These are phyloP conservation scores for Neurospora terricola DNA, from an alignment of 495 filamentous ascomycete genomes.

Conservation along the genomic window DNA sequence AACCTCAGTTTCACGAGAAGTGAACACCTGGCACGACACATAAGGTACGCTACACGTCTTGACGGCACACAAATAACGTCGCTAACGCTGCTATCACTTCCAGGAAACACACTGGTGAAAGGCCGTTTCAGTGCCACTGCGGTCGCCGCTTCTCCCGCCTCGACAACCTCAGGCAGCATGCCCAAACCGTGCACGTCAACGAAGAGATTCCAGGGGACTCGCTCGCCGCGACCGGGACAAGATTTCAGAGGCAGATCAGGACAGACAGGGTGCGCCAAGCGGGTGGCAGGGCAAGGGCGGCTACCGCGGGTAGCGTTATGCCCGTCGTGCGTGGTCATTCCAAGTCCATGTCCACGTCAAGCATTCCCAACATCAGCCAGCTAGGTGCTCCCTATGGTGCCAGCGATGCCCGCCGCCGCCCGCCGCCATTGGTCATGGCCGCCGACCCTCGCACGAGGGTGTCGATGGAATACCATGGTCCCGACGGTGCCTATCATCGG, in stretches of 20 bases:
- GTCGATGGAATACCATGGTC: conserved; percentile 50
- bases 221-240: conserved; percentile 82
- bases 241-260: conserved; percentile 89
- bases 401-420: conserved; percentile 56
- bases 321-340: conserved; percentile 66
- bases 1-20: conserved; percentile 92
- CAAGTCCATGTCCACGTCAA: conserved; percentile 75
- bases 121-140: conserved; percentile 96
- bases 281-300: conserved; percentile 59
- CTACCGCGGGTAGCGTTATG: conserved; percentile 55
- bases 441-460: conserved; percentile 49
- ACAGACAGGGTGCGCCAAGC: conserved; percentile 64
- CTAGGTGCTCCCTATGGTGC: conserved; percentile 60
- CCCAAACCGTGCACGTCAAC: conserved; percentile 95
- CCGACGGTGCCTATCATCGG: conserved; percentile 44
- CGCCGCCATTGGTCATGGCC: conserved; percentile 70
- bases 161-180: conserved; percentile 93
- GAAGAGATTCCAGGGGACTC: conserved; percentile 94
- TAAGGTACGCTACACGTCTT: conserved; percentile 47
- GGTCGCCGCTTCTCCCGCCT: conserved; percentile 90
- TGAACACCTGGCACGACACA: conserved; percentile 91
- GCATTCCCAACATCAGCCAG: conserved; percentile 52
- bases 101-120: conserved; percentile 96
- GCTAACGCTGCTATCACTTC: conserved; percentile 6
- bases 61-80: neutral